Base-by-base conservation (phyloP, 768 basidiomycete species). In the Rhodotorula sphaerocarpa region DNA sequence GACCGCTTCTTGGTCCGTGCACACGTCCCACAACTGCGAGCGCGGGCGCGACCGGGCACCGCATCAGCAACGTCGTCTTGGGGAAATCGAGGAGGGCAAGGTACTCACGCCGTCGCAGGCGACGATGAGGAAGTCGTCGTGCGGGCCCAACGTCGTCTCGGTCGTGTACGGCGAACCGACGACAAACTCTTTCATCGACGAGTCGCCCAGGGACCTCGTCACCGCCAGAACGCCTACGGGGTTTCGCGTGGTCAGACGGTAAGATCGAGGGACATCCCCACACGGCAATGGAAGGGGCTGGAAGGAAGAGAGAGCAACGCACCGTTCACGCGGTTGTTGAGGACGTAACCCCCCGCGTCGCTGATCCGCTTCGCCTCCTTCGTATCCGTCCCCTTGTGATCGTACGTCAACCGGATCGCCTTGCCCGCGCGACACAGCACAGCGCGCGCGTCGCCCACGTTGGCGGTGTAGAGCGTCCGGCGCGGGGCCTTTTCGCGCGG, bases 161-260 rank as follows among this genome's bases (percentile, higher is more conserved):
- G 95, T 97, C 25, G 95, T 99, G 76, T 93, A 99, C 10, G 95
- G 95, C 33, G 88, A 83, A 3, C 95, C 95, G 51, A 97, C 95
- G 16, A 99, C 95, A 74, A 92, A 99, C 72, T 99, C 95, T 77
- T 99, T 99, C 95, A 99, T 97, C 11, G 90, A 87, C 3, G 90
- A 87, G 73, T 99, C 95, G 39, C 95, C 95, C 59, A 99, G 78
- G 71, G 90, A 90, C 61, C 95, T 81, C 23, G 95, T 99, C 33
- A 99, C 95, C 10, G 91, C 91, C 57, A 99, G 79, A 73, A 69
- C 62, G 61, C 93, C 95, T 68, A 46, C 25, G 90, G 83, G 61
- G 86, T 82, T 62, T 92, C 57, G 86, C 79, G 60, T 77, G 11
- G 34, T 25, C 21, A n/a, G n/a, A n/a, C n/a, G n/a, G n/a, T n/a